Percentiles rank a stretch among this genome's conserved stretches.
Conservation (phyloP, 441 rosid species). For the Brassica balearica region DNA sequence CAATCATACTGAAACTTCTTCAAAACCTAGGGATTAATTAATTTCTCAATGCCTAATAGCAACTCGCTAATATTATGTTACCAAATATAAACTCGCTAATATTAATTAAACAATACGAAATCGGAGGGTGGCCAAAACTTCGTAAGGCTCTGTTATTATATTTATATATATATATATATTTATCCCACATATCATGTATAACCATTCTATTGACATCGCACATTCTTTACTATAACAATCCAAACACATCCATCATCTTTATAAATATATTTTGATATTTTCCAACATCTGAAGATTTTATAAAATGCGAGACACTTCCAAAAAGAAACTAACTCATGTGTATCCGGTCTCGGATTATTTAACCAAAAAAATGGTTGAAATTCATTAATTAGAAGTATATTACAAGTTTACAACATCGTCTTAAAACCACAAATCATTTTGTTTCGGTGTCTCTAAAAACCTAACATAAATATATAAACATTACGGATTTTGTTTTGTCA, state of each 20-base stretch:
- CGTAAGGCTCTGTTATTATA: constrained; percentile 6
- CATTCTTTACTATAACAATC: not conserved
- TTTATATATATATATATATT: not conserved
- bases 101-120: constrained; percentile 8
- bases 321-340: not conserved
- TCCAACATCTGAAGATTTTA: not conserved
- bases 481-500: not conserved
- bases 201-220: constrained; percentile 30
- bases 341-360: not conserved
- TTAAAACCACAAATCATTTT: not conserved
- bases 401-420: not conserved
- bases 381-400: not conserved
- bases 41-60: not conserved
- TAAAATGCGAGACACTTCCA: not conserved
- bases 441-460: not conserved
- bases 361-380: not conserved
- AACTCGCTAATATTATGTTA: not conserved
- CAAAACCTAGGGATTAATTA: constrained; percentile 1
- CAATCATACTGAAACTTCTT: constrained; percentile 9
- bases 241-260: not conserved
- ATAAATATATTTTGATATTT: constrained; percentile 3
- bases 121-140: constrained; percentile 6
- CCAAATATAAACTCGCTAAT: not conserved
- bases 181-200: constrained; percentile 9
- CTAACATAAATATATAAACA: not conserved